A percentile compares a stretch with the other conserved stretches of the same genome.
These are phyloP conservation scores for Setaria italica DNA, from an alignment of 202 grass and related monocot genomes.

Conservation along the genomic window DNA sequence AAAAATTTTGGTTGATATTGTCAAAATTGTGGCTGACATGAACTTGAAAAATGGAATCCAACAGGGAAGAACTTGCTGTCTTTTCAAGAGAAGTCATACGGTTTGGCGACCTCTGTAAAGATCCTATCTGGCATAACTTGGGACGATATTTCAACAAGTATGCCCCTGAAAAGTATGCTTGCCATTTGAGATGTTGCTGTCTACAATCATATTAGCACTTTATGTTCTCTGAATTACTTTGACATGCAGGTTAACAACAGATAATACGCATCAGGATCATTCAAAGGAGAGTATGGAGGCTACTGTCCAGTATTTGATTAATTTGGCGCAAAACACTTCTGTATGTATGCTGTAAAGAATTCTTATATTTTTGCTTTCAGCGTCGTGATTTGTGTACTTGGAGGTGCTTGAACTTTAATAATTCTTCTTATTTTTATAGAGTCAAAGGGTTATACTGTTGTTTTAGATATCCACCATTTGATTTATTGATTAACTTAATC, in stretches of 20 bases:
- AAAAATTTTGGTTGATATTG: not conserved
- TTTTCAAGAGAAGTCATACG: constrained; percentile 94
- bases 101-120: constrained; percentile 92
- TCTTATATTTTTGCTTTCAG: constrained; percentile 10
- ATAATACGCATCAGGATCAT: constrained; percentile 66
- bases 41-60: constrained; percentile 42
- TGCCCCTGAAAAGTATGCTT: constrained; percentile 48
- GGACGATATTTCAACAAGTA: constrained; percentile 95
- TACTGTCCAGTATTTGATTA: constrained; percentile 71
- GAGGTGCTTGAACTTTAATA: constrained; percentile 16
- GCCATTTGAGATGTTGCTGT: not conserved
- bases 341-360: constrained; percentile 56
- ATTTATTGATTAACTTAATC: not conserved
- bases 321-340: constrained; percentile 87
- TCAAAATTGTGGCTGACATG: constrained; percentile 31
- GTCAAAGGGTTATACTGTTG: not conserved
- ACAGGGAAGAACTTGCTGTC: constrained; percentile 87
- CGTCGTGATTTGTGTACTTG: not conserved
- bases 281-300: constrained; percentile 69
- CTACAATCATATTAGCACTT: constrained; percentile 21
- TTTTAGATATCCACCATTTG: not conserved
- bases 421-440: not conserved
- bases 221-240: constrained; percentile 48
- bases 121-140: constrained; percentile 94
- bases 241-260: constrained; percentile 64